These are phyloP conservation scores for Lipomyces yamanashiensis DNA, from an alignment of 805 yeast species.

Conservation along the genomic window DNA sequence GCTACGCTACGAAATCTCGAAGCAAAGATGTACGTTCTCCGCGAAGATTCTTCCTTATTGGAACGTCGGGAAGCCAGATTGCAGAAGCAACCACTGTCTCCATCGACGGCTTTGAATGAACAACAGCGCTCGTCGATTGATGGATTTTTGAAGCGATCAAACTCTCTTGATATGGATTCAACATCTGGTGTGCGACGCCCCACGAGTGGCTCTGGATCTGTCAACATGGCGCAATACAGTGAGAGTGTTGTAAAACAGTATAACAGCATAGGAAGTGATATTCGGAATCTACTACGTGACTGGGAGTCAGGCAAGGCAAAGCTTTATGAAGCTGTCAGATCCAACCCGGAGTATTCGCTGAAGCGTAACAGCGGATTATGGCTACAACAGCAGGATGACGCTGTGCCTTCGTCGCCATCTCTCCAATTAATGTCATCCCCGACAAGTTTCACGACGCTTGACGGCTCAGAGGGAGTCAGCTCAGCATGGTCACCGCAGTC, in stretches of 20 bases:
- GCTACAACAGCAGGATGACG: background rate
- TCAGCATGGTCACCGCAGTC: constrained; percentile 22
- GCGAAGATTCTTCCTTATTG: constrained; percentile 29
- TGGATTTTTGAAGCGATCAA: constrained; percentile 18
- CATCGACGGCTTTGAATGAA: background rate
- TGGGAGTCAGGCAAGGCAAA: constrained; percentile 33
- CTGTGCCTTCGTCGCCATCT: constrained; percentile 9
- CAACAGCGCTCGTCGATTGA: constrained; percentile 6
- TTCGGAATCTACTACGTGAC: constrained; percentile 24
- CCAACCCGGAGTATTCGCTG: constrained; percentile 1
- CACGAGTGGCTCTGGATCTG: background rate
- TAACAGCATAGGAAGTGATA: constrained; percentile 29
- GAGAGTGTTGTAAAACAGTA: constrained; percentile 33
- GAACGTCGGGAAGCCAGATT: constrained; percentile 18
- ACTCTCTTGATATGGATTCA: background rate
- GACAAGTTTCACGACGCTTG: constrained; percentile 22
- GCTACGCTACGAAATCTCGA: constrained; percentile 34
- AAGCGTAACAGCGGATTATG: constrained; percentile 1
- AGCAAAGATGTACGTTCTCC: constrained; percentile 31
- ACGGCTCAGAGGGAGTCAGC: background rate
- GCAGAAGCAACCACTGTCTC: background rate
- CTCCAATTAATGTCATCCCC: constrained; percentile 24
- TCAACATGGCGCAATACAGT: background rate
- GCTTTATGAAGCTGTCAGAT: constrained; percentile 20
- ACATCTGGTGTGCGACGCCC: background rate